These are phyloP conservation scores for Phycomyces blakesleeanus DNA, from an alignment of 192 early-diverging fungal species.

Conservation along the genomic window DNA sequence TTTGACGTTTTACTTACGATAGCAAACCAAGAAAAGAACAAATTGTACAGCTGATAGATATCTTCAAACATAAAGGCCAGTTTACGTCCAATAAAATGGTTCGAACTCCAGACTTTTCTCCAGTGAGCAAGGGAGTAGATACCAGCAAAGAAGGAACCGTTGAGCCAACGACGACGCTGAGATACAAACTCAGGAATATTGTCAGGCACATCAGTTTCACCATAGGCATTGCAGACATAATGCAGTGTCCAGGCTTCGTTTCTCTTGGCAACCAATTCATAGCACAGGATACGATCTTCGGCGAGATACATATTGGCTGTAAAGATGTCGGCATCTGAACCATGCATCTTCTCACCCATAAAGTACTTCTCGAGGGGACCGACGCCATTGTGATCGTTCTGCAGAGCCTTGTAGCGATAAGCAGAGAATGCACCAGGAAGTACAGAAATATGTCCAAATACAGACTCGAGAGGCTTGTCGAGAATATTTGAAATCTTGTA, in stretches of 20 bases:
- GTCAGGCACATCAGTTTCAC: conserved; percentile 78
- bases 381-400: conserved; percentile 44
- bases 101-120: conserved; percentile 56
- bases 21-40: conserved; percentile 91
- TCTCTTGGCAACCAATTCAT: conserved; percentile 72
- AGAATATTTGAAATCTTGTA: conserved; percentile 76
- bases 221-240: conserved; percentile 66
- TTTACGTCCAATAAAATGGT: conserved; percentile 66
- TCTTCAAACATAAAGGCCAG: conserved; percentile 72
- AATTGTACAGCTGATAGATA: conserved; percentile 73
- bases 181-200: conserved; percentile 69
- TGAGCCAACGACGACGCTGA: conserved; percentile 73
- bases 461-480: conserved; percentile 75
- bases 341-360: conserved; percentile 65
- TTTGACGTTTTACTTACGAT: conserved; percentile 40
- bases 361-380: conserved; percentile 71
- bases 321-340: conserved; percentile 58
- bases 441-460: conserved; percentile 80
- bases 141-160: conserved; percentile 68
- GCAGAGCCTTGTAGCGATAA: conserved; percentile 69
- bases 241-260: conserved; percentile 59
- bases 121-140: conserved; percentile 64
- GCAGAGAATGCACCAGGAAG: conserved; percentile 81
- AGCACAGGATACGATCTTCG: conserved; percentile 76
- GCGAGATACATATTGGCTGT: conserved; percentile 66